A percentile compares a stretch with the other conserved stretches of the same genome.
phyloP scores from a whole-genome alignment of 2,329 filamentous ascomycete species.

The Fusarium anthophilum region DNA sequence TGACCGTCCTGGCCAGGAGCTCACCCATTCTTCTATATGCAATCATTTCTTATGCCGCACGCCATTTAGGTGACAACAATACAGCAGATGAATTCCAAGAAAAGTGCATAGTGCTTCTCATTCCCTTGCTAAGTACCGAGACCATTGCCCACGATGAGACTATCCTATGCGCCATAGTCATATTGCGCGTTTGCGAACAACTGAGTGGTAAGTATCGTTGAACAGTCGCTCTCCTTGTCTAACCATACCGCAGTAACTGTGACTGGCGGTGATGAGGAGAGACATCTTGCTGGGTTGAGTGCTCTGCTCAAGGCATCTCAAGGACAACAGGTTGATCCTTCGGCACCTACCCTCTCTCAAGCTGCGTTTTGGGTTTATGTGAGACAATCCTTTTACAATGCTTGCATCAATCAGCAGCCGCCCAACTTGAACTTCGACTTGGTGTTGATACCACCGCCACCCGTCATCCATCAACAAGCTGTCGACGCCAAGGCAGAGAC shows the following conservation, averaged over 20 bases:
- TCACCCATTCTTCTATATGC: slow-evolving; percentile 1
- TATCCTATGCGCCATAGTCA: slow-evolving; percentile 8
- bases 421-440: slow-evolving; percentile 10
- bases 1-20: slow-evolving; percentile 7
- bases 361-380: slow-evolving; percentile 35
- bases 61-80: background rate
- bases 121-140: slow-evolving; percentile 3
- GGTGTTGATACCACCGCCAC: background rate
- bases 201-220: background rate
- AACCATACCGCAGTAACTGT: background rate
- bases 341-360: slow-evolving; percentile 20
- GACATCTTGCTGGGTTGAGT: slow-evolving; percentile 25
- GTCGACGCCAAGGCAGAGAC: slow-evolving; percentile 21
- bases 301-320: slow-evolving; percentile 30
- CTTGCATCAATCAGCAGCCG: slow-evolving; percentile 32
- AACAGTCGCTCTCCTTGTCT: background rate
- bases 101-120: background rate
- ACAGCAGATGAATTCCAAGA: background rate
- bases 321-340: slow-evolving; percentile 23
- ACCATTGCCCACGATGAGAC: background rate
- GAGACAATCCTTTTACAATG: slow-evolving; percentile 30
- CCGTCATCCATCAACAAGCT: background rate
- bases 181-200: slow-evolving; percentile 7
- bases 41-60: background rate
- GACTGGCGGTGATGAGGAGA: slow-evolving; percentile 22